Conservation (phyloP, 169 alveolate genomes). For the Cryptosporidium andersoni region DNA sequence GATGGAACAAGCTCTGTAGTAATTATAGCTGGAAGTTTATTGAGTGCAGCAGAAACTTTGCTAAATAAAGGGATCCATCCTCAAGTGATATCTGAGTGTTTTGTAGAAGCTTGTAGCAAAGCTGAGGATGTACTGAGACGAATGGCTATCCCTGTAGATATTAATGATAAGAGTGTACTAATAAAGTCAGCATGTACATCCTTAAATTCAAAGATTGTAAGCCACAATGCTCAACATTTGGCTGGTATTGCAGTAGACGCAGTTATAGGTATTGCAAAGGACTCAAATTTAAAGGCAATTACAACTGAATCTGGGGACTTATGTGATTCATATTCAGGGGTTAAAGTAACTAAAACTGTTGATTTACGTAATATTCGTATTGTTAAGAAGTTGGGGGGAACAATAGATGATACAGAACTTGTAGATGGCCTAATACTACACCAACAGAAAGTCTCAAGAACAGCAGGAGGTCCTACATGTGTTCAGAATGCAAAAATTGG, state of each 20-base stretch:
- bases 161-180: conserved; percentile 92
- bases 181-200: conserved; percentile 95
- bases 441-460: conserved; percentile 91
- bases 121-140: conserved; percentile 91
- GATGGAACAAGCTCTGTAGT: conserved; percentile 99
- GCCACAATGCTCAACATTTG: conserved; percentile 93
- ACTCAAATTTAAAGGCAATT: conserved; percentile 30
- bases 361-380: conserved; percentile 88
- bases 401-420: conserved; percentile 98
- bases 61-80: conserved; percentile 97
- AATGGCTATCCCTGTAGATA: conserved; percentile 92
- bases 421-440: conserved; percentile 97
- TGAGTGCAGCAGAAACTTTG: conserved; percentile 92
- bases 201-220: conserved; percentile 96
- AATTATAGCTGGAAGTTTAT: conserved; percentile 97
- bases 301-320: conserved; percentile 36
- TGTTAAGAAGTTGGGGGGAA: conserved; percentile 96
- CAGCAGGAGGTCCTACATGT: conserved; percentile 96
- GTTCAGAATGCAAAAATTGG: conserved; percentile 95
- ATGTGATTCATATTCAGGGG: too few relatives aligned
- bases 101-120: conserved; percentile 88
- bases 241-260: conserved; percentile 99
- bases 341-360: conserved; percentile 77
- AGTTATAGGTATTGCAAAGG: conserved; percentile 83
- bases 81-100: conserved; percentile 95